phyloP scores from a whole-genome alignment of 805 yeast genomes.

The Candida tibetensis region DNA sequence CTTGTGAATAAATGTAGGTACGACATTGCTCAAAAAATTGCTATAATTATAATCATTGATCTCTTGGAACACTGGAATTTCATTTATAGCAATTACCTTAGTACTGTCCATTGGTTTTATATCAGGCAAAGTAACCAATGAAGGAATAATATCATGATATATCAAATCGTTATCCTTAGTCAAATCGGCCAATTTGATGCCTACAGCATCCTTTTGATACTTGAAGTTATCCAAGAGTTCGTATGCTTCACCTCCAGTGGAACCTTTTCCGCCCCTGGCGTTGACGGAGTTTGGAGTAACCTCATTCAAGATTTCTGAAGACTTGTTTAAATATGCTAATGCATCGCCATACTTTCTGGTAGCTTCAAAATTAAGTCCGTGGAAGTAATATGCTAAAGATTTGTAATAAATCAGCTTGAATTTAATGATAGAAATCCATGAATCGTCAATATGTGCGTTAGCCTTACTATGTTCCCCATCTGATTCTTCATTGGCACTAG shows the following conservation, averaged over 20 bases:
- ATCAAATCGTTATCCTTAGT: conserved; percentile 87
- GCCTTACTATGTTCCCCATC: conserved; percentile 15
- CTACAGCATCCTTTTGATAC: conserved; percentile 39
- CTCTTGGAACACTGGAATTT: conserved; percentile 41
- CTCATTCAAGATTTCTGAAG: conserved; percentile 42
- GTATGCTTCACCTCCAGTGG: conserved; percentile 27
- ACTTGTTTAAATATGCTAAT: conserved; percentile 57
- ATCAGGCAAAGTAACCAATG: conserved; percentile 55
- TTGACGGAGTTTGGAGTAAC: conserved; percentile 29
- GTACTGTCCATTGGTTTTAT: conserved; percentile 69
- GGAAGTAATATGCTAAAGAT: conserved; percentile 59
- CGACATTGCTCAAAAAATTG: conserved; percentile 71
- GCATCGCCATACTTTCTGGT: conserved; percentile 70
- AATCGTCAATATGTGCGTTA: conserved; percentile 29
- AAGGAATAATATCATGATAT: conserved; percentile 76
- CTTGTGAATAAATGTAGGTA: conserved; percentile 86
- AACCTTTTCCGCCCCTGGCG: conserved; percentile 12
- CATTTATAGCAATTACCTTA: conserved; percentile 53
- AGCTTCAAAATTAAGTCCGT: conserved; percentile 54
- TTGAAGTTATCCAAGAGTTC: conserved; percentile 41
- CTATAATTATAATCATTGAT: conserved; percentile 37
- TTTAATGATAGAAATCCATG: conserved; percentile 52
- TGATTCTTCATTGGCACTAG: conserved; percentile 7
- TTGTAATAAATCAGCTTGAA: conserved; percentile 55
- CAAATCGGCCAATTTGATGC: conserved; percentile 40